These are phyloP conservation scores for Histomonas meleagridis DNA, from an alignment of 208 protist genomes.

Conservation along the genomic window DNA sequence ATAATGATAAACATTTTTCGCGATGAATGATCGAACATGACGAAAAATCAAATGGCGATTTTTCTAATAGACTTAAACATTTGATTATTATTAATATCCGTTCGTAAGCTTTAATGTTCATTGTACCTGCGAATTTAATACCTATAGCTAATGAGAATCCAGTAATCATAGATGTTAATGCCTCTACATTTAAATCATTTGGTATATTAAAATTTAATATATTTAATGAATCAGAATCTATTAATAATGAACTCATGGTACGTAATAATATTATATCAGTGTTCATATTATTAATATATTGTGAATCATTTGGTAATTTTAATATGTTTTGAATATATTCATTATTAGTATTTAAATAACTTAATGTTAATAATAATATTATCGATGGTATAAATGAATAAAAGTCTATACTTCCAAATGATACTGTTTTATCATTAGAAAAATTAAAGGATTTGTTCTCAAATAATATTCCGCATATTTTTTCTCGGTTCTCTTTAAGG, in stretches of 20 bases:
- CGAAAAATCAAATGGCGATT: constrained; percentile 17
- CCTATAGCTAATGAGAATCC: neutral
- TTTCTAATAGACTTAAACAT: neutral
- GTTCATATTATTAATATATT: neutral
- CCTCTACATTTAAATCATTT: neutral
- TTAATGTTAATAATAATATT: neutral
- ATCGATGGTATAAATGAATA: neutral
- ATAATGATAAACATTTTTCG: neutral
- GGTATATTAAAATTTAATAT: neutral
- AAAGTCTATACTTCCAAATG: constrained; percentile 15
- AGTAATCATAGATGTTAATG: neutral
- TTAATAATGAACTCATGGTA: neutral
- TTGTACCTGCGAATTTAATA: constrained; percentile 6
- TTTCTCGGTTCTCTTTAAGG: constrained; percentile 7
- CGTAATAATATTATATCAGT: neutral
- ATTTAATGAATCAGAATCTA: neutral
- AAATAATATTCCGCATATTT: neutral
- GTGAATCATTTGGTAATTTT: neutral
- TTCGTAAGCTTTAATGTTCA: neutral
- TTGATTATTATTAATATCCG: neutral
- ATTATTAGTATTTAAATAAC: neutral
- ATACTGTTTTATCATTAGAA: neutral
- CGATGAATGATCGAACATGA: neutral
- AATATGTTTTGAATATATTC: neutral
- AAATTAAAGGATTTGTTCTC: neutral